These are phyloP conservation scores for Rhodotorula glutinis DNA, from an alignment of 1,284 basidiomycete genomes.

Conservation along the genomic window DNA sequence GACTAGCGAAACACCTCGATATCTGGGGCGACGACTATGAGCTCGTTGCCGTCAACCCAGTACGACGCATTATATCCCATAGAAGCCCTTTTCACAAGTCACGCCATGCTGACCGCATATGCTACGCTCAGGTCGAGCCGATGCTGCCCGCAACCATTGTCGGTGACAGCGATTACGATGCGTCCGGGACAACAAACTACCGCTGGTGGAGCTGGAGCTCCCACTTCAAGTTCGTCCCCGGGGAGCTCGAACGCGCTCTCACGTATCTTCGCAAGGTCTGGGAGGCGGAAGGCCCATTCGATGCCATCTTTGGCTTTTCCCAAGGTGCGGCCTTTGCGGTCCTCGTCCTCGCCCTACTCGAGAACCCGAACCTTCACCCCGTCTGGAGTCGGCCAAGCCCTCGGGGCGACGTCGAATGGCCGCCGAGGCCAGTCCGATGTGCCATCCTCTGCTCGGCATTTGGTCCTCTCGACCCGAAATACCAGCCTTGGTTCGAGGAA, in stretches of 20 bases:
- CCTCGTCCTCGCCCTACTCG: neutral
- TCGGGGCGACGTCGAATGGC: neutral
- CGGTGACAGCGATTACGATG: too few relatives aligned
- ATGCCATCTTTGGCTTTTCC: conserved; percentile 13
- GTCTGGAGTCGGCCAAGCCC: neutral
- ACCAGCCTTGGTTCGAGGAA: neutral
- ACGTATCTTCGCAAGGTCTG: neutral
- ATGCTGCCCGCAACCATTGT: too few relatives aligned
- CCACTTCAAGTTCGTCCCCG: neutral
- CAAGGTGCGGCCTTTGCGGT: conserved; percentile 3
- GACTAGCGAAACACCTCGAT: neutral
- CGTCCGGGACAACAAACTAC: neutral
- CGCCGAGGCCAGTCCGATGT: neutral
- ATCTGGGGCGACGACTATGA: conserved; percentile 4
- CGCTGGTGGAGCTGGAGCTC: neutral
- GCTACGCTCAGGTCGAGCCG: neutral
- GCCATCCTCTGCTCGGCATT: neutral
- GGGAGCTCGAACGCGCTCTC: conserved; percentile 3
- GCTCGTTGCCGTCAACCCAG: neutral
- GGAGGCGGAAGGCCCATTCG: conserved; percentile 8
- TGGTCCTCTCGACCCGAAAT: neutral
- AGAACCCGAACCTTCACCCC: conserved; percentile 2
- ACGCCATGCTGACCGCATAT: neutral
- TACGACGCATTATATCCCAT: neutral
- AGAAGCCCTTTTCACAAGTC: neutral